phyloP scores from a whole-genome alignment of 768 basidiomycete genomes.

The Naematelia aurantialba region DNA sequence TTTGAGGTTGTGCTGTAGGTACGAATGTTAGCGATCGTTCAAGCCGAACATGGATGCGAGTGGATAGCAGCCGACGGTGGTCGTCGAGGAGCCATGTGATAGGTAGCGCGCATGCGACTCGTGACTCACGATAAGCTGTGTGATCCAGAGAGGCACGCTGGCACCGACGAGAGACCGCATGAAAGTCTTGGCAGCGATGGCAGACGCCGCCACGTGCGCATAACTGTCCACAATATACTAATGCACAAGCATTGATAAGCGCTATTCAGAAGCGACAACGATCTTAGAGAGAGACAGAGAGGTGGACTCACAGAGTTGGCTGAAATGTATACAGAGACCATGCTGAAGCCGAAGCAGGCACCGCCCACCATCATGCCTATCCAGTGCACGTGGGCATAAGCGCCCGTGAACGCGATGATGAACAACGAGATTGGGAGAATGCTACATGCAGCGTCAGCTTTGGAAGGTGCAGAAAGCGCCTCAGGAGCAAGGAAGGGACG shows the following conservation, averaged over 20 bases:
- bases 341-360: conserved; percentile 59
- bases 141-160: conserved; percentile 73
- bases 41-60: neutral
- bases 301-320: conserved; percentile 52
- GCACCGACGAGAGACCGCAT: conserved; percentile 68
- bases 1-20: conserved; percentile 26
- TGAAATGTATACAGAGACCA: conserved; percentile 59
- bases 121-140: conserved; percentile 55
- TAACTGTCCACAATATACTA: conserved; percentile 23
- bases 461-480: too few relatives aligned
- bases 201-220: conserved; percentile 51
- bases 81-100: too few relatives aligned
- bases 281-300: neutral
- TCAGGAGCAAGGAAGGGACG: conserved; percentile 2
- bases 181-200: conserved; percentile 63
- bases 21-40: neutral
- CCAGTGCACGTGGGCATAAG: conserved; percentile 62
- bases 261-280: too few relatives aligned
- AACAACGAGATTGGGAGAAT: conserved; percentile 66
- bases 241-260: neutral
- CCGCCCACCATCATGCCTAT: conserved; percentile 64
- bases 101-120: too few relatives aligned
- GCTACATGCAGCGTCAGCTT: conserved; percentile 3
- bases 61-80: too few relatives aligned
- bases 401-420: conserved; percentile 64